Base-by-base conservation (phyloP, 179 eudicot genomes). In the Spergularia azorica region DNA sequence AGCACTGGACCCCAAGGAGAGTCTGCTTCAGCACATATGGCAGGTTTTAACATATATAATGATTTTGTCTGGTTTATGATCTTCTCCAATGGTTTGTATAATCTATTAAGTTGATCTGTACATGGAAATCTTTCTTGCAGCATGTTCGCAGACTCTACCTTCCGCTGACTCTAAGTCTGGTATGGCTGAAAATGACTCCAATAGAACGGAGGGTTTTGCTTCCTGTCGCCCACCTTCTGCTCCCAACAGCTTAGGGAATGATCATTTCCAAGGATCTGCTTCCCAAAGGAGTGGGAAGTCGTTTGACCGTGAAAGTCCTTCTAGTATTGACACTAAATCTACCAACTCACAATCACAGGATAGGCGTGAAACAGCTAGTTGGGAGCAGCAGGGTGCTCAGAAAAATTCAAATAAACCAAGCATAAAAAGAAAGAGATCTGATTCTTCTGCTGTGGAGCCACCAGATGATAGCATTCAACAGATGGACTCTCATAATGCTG, bases 301-400 rank as follows among this genome's bases (percentile, higher is more conserved):
- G 48, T 71, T 81, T 63, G 95, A 85, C 62, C 90, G 90, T 71
- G 96, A 88, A 85, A 91, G 96, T 81, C 91, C 96, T 65, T 87
- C 93, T 61, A 91, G 96, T 83, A 81, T 90, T 21, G 96, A 89
- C 59, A 89, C 90, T 48, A 89, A 88, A 77, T 88, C 93, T 63
- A 82, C 87, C 57, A 88, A 80, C 79, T 88, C 91, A 21, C 84
- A 84, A 58, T 82, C 93, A 7, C 89, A 86, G 70, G 95, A 91
- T 80, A 87, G 90, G 83, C 90, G 86, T 82, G 95, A 90, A 65
- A 62, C 86, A 70, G 55, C 82, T 75, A 82, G 78, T 20, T 85
- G 86, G 95, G 92, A 91, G 77, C 91, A 89, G 70, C 91, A 86
- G 59, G 80, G 79, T 32, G 81, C 79, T 80, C 87, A 86, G 82